Evolutionary conservation across 2,329 filamentous ascomycete species (phyloP), one percentile per base, ranked within the genome.

Genomic region (Aspergillus sojae): DNA sequence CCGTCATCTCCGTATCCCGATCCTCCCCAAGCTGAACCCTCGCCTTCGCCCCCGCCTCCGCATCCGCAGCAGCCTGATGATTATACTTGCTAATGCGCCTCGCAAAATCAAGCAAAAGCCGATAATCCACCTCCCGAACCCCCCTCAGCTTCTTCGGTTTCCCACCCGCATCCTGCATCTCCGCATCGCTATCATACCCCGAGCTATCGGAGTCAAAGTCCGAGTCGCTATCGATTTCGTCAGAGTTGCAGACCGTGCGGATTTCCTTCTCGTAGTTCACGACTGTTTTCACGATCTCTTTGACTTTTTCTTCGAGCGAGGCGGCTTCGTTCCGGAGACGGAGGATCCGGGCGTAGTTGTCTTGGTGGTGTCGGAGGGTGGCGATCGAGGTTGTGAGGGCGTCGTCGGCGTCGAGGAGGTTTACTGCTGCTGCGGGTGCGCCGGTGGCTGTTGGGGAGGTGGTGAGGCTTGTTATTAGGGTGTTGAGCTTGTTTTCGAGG

Each of bases 61-160:
- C 80, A 68, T 81, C 80, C 12, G 77, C 74, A 32, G 79, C 79
- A 0, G 80, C 81, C 61, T 79, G 73, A 21, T 77, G 75, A 60
- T 82, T 82, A 63, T 82, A 81, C 68, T 80, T 81, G 72, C 80
- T 81, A 53, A 82, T 82, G 23, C 80, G 72, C 5, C 80, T 76
- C 4, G 81, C 80, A 58, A 82, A 82, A 34, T 80, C 75, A 16
- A 82, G 70, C 0, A 82, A 73, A 2, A 81, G 67, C 41, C 74
- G 74, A 64, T 82, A 82, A 46, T 82, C 80, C 10, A 82, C 75
- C 53, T 80, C 77, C 23, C 75, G 75, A 16, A 64, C 71, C n/a
- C 36, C 70, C n/a, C 65, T 68, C 2, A 67, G 28, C 16, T 21
- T 36, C 6, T 5, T n/a, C 16, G 53, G 63, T 19, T 62, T 62